Evolutionary conservation across 2,329 filamentous ascomycete species (phyloP).

Genomic region (Fusarium sp.): DNA sequence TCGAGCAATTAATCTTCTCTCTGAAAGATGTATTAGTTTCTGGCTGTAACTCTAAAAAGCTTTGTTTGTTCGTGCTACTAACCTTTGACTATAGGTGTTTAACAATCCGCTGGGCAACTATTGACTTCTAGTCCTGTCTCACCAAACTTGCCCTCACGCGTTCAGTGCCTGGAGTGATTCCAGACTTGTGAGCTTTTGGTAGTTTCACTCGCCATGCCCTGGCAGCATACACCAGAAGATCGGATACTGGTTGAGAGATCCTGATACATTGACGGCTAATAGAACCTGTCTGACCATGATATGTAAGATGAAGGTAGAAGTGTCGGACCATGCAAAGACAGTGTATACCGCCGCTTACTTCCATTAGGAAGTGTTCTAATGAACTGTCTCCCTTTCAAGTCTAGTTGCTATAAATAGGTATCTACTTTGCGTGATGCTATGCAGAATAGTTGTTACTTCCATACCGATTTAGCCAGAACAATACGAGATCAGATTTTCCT

Average conservation of each 20-base stretch:
- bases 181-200: background rate
- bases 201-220: background rate
- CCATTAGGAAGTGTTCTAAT: background rate
- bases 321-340: background rate
- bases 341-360: background rate
- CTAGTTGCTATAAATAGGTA: background rate
- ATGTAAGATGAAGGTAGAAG: background rate
- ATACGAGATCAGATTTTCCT: background rate
- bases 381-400: background rate
- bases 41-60: background rate
- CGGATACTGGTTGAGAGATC: background rate
- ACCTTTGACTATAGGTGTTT: conserved; percentile 23
- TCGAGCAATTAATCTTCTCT: conserved; percentile 68
- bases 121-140: background rate
- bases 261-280: background rate
- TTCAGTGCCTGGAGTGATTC: background rate
- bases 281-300: background rate
- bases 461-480: background rate
- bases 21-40: conserved; percentile 51
- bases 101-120: background rate
- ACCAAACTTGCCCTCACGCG: background rate
- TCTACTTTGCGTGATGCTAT: background rate
- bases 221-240: background rate
- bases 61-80: conserved; percentile 19
- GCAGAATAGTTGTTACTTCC: background rate